phyloP scores from a whole-genome alignment of 192 early-diverging fungal genomes.

The Coemansia sp. region DNA sequence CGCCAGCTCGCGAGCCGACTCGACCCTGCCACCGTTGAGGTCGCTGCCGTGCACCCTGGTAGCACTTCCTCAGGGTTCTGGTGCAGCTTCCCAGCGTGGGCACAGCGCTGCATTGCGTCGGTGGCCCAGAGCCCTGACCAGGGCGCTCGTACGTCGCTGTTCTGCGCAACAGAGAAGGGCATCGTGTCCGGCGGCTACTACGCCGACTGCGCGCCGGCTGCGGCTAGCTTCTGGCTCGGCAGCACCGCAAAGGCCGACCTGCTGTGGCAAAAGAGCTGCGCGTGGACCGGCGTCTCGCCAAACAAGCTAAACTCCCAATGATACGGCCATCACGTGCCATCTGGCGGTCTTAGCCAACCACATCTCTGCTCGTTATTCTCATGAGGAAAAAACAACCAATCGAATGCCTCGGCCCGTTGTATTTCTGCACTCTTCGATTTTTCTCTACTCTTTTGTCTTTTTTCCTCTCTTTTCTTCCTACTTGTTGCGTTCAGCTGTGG shows the following conservation, averaged over 20 bases:
- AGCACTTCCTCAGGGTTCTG: slow-evolving; percentile 47
- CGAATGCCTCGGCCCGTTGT: slow-evolving; percentile 5
- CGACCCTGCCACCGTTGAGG: slow-evolving; percentile 7
- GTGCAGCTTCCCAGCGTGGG: slow-evolving; percentile 36
- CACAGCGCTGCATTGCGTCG: slow-evolving; percentile 35
- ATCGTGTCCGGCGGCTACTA: slow-evolving; percentile 44
- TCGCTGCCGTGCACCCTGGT: slow-evolving; percentile 45
- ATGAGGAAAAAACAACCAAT: slow-evolving; percentile 17
- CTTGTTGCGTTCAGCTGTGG: neutral
- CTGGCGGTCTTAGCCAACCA: neutral
- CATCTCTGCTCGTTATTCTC: neutral
- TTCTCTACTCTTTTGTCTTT: neutral
- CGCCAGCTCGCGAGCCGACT: slow-evolving; percentile 26
- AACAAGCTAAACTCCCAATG: neutral
- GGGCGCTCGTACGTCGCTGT: slow-evolving; percentile 48
- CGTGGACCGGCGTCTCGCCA: slow-evolving; percentile 44
- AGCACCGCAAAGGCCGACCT: slow-evolving; percentile 18
- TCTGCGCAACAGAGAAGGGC: slow-evolving; percentile 37
- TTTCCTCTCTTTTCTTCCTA: neutral
- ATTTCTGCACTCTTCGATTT: slow-evolving; percentile 40
- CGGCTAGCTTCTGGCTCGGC: slow-evolving; percentile 35
- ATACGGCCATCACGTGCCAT: neutral
- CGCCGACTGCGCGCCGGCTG: slow-evolving; percentile 36
- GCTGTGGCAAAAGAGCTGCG: slow-evolving; percentile 49
- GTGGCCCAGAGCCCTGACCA: slow-evolving; percentile 39